These are phyloP conservation scores for Paecilomyces variotii DNA, from an alignment of 2,329 filamentous ascomycete species.

Conservation along the genomic window DNA sequence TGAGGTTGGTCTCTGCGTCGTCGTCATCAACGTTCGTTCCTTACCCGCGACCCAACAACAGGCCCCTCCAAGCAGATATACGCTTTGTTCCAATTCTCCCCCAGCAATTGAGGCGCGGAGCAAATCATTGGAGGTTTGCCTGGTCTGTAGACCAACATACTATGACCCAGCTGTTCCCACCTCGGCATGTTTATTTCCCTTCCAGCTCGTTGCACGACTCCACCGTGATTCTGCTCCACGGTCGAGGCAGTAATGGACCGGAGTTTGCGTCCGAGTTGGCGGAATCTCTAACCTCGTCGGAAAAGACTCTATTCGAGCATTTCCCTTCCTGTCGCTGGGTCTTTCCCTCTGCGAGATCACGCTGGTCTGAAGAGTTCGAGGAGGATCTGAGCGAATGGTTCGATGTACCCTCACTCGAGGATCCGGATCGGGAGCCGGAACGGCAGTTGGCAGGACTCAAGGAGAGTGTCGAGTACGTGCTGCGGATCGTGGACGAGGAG, in stretches of 20 bases:
- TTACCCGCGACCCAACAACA: neutral
- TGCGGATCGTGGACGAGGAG: constrained; percentile 9
- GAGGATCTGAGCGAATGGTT: constrained; percentile 8
- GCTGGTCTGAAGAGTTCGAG: constrained; percentile 3
- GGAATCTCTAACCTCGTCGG: neutral
- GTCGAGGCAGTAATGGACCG: constrained; percentile 6
- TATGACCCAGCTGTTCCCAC: constrained; percentile 2
- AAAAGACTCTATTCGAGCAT: constrained; percentile 4
- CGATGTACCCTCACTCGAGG: constrained; percentile 2
- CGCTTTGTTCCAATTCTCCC: neutral
- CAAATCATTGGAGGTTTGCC: neutral
- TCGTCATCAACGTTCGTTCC: neutral
- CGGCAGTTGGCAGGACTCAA: constrained; percentile 5
- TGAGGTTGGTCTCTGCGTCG: neutral
- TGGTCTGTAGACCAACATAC: neutral
- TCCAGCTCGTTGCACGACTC: constrained; percentile 1
- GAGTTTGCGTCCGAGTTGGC: constrained; percentile 4
- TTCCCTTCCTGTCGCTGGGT: constrained; percentile 9
- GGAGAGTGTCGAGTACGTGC: constrained; percentile 6
- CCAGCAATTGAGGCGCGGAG: neutral
- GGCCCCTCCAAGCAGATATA: neutral
- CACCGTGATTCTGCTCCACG: constrained; percentile 9
- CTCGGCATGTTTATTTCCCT: constrained; percentile 8
- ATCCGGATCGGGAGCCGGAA: constrained; percentile 1
- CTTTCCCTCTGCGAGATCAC: constrained; percentile 6